These are phyloP conservation scores for Paramecium sexaurelia DNA, from an alignment of 73 alveolate species.

Conservation along the genomic window DNA sequence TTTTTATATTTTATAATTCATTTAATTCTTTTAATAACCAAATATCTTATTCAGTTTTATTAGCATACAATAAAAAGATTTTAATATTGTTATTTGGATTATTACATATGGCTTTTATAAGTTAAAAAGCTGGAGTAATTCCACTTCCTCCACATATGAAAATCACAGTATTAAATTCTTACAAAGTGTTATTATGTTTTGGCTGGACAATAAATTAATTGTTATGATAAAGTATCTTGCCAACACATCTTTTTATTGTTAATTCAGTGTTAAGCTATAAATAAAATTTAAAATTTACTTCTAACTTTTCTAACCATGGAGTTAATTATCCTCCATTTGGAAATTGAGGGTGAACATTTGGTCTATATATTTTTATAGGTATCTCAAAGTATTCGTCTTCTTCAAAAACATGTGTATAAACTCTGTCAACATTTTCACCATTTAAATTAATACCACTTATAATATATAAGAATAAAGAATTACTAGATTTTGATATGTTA, in stretches of 20 bases:
- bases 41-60: conserved; percentile 83
- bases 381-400: conserved; percentile 68
- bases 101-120: conserved; percentile 70
- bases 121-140: conserved; percentile 81
- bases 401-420: conserved; percentile 73
- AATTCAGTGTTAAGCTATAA: neutral
- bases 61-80: conserved; percentile 73
- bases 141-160: conserved; percentile 90
- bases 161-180: conserved; percentile 56
- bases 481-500: conserved; percentile 74
- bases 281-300: neutral
- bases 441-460: conserved; percentile 74
- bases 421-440: conserved; percentile 74
- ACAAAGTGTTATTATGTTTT: neutral
- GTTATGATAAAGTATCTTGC: neutral
- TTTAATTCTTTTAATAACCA: conserved; percentile 79
- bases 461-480: conserved; percentile 2
- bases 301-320: conserved; percentile 76
- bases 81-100: conserved; percentile 68
- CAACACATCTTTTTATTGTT: conserved; percentile 41
- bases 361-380: conserved; percentile 80
- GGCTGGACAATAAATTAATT: conserved; percentile 72
- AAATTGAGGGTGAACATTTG: conserved; percentile 76
- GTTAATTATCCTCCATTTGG: conserved; percentile 89
- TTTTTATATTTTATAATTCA: conserved; percentile 63